Evolutionary conservation across 2,329 filamentous ascomycete genomes (phyloP).

Genomic region (Diplodia seriata): DNA sequence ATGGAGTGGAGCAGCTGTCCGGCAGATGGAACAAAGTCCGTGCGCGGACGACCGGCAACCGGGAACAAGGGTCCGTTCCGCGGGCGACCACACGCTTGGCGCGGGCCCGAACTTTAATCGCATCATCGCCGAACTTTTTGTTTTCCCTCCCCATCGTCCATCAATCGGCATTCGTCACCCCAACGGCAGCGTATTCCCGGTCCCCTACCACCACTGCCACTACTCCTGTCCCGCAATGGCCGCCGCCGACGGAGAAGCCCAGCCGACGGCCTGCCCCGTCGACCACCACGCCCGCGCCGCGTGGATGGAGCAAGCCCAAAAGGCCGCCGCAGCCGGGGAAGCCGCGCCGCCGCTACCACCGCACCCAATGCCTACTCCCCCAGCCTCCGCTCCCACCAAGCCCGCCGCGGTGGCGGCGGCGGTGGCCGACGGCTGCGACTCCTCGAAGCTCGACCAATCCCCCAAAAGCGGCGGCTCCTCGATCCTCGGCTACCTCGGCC

Average conservation of each 20-base stretch:
- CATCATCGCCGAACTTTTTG: conserved; percentile 9
- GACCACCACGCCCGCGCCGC: conserved; percentile 87
- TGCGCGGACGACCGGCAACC: conserved; percentile 1
- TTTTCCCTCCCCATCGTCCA: neutral
- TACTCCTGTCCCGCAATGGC: neutral
- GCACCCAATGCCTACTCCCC: conserved; percentile 39
- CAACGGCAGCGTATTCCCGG: neutral
- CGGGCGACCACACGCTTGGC: conserved; percentile 5
- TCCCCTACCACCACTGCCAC: no score
- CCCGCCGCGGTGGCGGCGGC: neutral
- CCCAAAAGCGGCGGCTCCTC: conserved; percentile 35
- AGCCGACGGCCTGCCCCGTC: conserved; percentile 70
- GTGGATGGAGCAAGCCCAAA: conserved; percentile 77
- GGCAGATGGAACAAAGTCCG: neutral
- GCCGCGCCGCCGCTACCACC: conserved; percentile 44
- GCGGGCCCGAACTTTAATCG: conserved; percentile 10
- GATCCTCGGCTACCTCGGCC: conserved; percentile 34
- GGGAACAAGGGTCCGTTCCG: neutral
- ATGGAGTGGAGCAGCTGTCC: neutral
- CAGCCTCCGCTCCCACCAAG: neutral
- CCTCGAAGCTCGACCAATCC: conserved; percentile 40
- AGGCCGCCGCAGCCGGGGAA: conserved; percentile 28
- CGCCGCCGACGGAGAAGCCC: conserved; percentile 24
- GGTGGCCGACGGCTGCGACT: conserved; percentile 47
- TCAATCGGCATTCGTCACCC: neutral